Conservation (phyloP, 805 yeast species). For the Lipomyces japonicus region DNA sequence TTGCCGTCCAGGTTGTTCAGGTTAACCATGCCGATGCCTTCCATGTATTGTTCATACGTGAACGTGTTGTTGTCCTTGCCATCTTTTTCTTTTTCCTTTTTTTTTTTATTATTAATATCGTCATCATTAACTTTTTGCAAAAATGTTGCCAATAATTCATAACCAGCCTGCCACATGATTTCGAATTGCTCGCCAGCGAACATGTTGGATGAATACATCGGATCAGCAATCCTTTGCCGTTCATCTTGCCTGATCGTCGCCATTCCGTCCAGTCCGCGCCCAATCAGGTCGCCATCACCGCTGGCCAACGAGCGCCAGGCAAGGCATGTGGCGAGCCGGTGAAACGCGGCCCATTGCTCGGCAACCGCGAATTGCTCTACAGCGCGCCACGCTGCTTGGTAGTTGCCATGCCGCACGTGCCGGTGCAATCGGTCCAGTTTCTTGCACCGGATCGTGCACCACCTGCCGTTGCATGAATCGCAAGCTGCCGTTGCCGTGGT, state of each 20-base stretch:
- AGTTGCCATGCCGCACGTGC: slow-evolving; percentile 52
- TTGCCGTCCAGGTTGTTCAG: slow-evolving; percentile 68
- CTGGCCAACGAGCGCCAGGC: slow-evolving; percentile 6
- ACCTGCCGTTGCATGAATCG: slow-evolving; percentile 56
- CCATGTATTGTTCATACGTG: slow-evolving; percentile 53
- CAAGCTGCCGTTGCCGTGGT: slow-evolving; percentile 54
- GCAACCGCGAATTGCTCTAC: slow-evolving; percentile 60
- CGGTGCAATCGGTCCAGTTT: slow-evolving; percentile 52
- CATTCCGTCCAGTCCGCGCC: slow-evolving; percentile 54
- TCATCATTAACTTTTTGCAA: slow-evolving; percentile 41
- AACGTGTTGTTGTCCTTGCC: slow-evolving; percentile 30
- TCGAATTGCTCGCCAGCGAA: slow-evolving; percentile 56
- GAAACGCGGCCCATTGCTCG: slow-evolving; percentile 66
- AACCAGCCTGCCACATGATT: slow-evolving; percentile 58
- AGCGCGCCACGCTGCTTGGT: slow-evolving; percentile 48
- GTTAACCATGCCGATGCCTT: slow-evolving; percentile 66
- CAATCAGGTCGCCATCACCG: slow-evolving; percentile 29
- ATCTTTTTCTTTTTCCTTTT: too few species aligned
- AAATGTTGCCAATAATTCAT: slow-evolving; percentile 46
- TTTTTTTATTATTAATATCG: too few species aligned
- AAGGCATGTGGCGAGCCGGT: slow-evolving; percentile 56
- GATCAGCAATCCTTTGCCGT: slow-evolving; percentile 59
- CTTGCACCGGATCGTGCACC: slow-evolving; percentile 69
- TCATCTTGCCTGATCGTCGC: slow-evolving; percentile 66
- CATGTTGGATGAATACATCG: slow-evolving; percentile 43